A percentile compares a stretch with the other conserved stretches of the same genome.
These are phyloP conservation scores for Kondoa malvinella DNA, from an alignment of 768 basidiomycete genomes.

Conservation along the genomic window DNA sequence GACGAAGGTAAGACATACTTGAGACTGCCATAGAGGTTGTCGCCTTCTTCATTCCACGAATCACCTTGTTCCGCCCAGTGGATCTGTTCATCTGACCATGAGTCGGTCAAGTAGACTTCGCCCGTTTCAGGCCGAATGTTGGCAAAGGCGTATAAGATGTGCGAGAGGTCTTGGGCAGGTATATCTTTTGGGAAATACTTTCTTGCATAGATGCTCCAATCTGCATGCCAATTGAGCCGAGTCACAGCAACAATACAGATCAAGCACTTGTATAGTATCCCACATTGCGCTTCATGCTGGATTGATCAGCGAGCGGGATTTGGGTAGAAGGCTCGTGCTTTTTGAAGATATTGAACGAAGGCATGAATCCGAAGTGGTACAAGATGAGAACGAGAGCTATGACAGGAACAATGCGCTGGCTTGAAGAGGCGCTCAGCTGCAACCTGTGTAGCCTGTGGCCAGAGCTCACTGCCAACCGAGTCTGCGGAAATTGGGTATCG, in stretches of 20 bases:
- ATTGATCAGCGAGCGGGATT: neutral
- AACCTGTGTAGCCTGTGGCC: neutral
- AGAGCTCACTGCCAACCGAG: neutral
- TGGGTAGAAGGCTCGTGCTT: neutral
- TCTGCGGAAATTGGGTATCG: neutral
- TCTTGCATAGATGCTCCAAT: constrained; percentile 57
- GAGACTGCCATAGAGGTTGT: constrained; percentile 51
- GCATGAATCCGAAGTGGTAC: neutral
- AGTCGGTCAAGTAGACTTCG: constrained; percentile 69
- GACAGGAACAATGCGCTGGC: constrained; percentile 1
- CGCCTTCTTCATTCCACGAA: constrained; percentile 79
- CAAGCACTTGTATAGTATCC: neutral
- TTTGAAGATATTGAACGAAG: neutral
- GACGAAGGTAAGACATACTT: constrained; percentile 7
- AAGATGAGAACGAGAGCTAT: neutral
- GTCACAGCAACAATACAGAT: neutral
- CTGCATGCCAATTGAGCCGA: constrained; percentile 13
- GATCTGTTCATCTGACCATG: constrained; percentile 39
- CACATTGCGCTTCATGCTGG: neutral
- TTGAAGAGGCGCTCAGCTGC: neutral
- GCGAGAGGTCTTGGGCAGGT: constrained; percentile 64
- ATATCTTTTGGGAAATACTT: constrained; percentile 76
- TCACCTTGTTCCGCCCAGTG: constrained; percentile 81
- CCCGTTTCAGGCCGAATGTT: constrained; percentile 68
- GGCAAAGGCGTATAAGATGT: constrained; percentile 46